phyloP scores from a whole-genome alignment of 495 filamentous ascomycete species.

The Amphirosellinia nigrospora region DNA sequence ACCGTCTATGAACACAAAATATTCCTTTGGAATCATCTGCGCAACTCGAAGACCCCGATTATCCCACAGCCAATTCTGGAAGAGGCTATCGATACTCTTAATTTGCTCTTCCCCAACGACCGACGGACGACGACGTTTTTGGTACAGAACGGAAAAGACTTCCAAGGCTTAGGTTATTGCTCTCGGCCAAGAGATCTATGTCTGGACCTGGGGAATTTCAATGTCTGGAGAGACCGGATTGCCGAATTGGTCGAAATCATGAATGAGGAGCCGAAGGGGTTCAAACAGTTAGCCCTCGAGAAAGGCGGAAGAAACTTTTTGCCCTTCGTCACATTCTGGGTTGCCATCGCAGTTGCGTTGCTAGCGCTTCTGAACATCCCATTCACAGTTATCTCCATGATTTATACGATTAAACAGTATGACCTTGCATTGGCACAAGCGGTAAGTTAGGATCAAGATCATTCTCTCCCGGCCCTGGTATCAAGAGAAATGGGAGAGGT shows the following conservation, averaged over 20 bases:
- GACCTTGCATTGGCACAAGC: neutral
- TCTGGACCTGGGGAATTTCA: constrained; percentile 20
- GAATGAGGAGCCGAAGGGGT: constrained; percentile 19
- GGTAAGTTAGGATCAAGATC: neutral
- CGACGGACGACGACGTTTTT: constrained; percentile 15
- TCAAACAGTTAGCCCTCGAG: constrained; percentile 23
- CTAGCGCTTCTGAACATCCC: neutral
- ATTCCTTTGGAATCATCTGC: constrained; percentile 25
- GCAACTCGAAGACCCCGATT: constrained; percentile 1
- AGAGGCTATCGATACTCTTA: constrained; percentile 29
- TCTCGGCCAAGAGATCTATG: constrained; percentile 7
- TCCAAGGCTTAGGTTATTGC: constrained; percentile 28
- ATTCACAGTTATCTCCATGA: neutral
- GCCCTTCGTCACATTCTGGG: constrained; percentile 27
- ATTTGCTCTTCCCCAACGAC: constrained; percentile 28
- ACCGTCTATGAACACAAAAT: constrained; percentile 33
- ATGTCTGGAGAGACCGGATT: constrained; percentile 21
- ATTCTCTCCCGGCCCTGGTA: neutral
- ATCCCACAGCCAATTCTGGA: constrained; percentile 18
- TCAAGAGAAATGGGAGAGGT: neutral
- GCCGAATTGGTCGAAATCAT: constrained; percentile 17
- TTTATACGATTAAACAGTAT: neutral
- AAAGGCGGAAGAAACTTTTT: constrained; percentile 16
- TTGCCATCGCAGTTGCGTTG: neutral
- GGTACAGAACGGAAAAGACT: constrained; percentile 16